Conservation (phyloP, 805 yeast species). For the Wickerhamiella alocasiicola region DNA sequence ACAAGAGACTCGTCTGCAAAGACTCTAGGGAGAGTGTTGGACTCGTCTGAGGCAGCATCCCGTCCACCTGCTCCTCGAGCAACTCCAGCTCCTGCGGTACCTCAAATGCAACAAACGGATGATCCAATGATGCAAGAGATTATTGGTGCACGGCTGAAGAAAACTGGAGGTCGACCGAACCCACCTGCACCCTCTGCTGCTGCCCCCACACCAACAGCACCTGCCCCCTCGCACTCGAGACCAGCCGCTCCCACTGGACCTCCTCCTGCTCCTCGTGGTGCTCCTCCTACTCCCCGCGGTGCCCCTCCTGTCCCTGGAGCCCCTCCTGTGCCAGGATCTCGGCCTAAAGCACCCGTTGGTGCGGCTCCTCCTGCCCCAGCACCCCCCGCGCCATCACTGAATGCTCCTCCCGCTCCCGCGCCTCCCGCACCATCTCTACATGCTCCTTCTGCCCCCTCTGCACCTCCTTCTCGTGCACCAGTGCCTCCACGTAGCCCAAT, state of each 20-base stretch:
- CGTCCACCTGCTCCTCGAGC: neutral
- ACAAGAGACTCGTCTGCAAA: constrained; percentile 59
- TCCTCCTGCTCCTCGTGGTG: constrained; percentile 9
- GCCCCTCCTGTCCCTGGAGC: constrained; percentile 15
- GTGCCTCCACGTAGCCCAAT: constrained; percentile 12
- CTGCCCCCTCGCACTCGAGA: constrained; percentile 12
- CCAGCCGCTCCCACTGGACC: constrained; percentile 11
- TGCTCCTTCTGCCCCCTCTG: constrained; percentile 13
- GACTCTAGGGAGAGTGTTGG: constrained; percentile 31
- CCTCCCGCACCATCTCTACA: constrained; percentile 23
- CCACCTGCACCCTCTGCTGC: constrained; percentile 8
- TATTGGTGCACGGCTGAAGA: constrained; percentile 20
- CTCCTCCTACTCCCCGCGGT: constrained; percentile 1
- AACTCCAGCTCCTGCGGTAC: constrained; percentile 11
- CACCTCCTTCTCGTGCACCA: constrained; percentile 18
- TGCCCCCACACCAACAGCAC: constrained; percentile 15
- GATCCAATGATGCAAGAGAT: constrained; percentile 13
- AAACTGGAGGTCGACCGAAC: constrained; percentile 2
- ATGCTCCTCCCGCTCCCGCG: constrained; percentile 21
- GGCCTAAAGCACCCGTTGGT: constrained; percentile 1
- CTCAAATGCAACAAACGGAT: constrained; percentile 1
- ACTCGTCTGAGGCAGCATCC: constrained; percentile 9
- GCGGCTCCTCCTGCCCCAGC: constrained; percentile 14
- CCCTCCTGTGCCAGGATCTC: constrained; percentile 10
- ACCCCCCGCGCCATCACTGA: too few species aligned